phyloP scores from a whole-genome alignment of 495 filamentous ascomycete genomes.

The Daldinia bambusicola region DNA sequence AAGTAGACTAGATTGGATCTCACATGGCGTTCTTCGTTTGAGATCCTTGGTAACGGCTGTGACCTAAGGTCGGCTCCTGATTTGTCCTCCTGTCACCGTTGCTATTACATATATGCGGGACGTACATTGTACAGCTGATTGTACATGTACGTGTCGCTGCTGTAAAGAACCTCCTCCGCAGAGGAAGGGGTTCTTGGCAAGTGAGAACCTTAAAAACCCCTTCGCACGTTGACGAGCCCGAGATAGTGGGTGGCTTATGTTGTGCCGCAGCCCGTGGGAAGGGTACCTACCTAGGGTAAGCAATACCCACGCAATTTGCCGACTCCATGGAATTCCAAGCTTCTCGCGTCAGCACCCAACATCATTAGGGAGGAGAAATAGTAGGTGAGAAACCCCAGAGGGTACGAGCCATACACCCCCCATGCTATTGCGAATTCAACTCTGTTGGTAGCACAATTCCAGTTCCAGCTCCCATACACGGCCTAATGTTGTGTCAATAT shows the following conservation, averaged over 20 bases:
- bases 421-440: slow-evolving; percentile 17
- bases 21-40: slow-evolving; percentile 33
- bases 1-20: slow-evolving; percentile 40
- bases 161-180: slow-evolving; percentile 39
- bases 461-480: not conserved
- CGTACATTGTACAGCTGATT: slow-evolving; percentile 38
- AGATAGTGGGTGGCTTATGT: slow-evolving; percentile 43
- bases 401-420: not conserved
- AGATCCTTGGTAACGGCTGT: slow-evolving; percentile 46
- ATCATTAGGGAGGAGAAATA: slow-evolving; percentile 16
- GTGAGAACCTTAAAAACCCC: slow-evolving; percentile 45
- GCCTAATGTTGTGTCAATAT: slow-evolving; percentile 1
- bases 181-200: slow-evolving; percentile 38
- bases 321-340: slow-evolving; percentile 35
- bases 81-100: slow-evolving; percentile 25
- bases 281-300: slow-evolving; percentile 32
- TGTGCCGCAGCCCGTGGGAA: slow-evolving; percentile 38
- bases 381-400: slow-evolving; percentile 10
- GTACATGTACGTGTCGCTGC: slow-evolving; percentile 42
- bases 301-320: slow-evolving; percentile 40
- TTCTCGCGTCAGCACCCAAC: slow-evolving; percentile 48
- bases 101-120: slow-evolving; percentile 21
- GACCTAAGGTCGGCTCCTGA: slow-evolving; percentile 34
- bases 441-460: not conserved
- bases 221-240: slow-evolving; percentile 41